Conservation (phyloP, 371 early-diverging fungal genomes). For the Mortierella sp. region DNA sequence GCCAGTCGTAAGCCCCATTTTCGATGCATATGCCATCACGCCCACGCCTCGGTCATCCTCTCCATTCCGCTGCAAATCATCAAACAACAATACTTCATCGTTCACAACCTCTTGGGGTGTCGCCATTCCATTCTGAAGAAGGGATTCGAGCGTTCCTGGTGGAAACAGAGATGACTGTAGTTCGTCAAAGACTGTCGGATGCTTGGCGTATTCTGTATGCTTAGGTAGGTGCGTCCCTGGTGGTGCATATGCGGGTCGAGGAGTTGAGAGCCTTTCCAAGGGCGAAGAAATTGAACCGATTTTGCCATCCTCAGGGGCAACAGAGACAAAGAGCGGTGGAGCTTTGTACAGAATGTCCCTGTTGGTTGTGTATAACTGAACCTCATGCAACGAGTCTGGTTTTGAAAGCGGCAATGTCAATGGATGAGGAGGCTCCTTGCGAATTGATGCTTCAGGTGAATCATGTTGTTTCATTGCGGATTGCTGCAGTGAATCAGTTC, state of each 20-base stretch:
- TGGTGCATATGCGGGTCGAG: slow-evolving; percentile 17
- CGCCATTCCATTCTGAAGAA: slow-evolving; percentile 31
- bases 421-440: slow-evolving; percentile 17
- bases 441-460: background rate
- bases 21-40: slow-evolving; percentile 19
- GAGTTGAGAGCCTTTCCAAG: slow-evolving; percentile 14
- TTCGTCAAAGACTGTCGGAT: slow-evolving; percentile 48
- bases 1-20: slow-evolving; percentile 25
- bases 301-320: slow-evolving; percentile 14
- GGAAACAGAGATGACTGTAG: slow-evolving; percentile 47
- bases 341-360: slow-evolving; percentile 54
- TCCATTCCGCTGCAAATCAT: slow-evolving; percentile 4
- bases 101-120: slow-evolving; percentile 44
- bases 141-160: slow-evolving; percentile 38
- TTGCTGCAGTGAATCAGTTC: background rate
- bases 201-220: slow-evolving; percentile 47
- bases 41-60: slow-evolving; percentile 8
- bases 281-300: slow-evolving; percentile 3
- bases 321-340: slow-evolving; percentile 28
- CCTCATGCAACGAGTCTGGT: background rate
- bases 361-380: slow-evolving; percentile 11
- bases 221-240: slow-evolving; percentile 21
- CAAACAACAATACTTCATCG: slow-evolving; percentile 28
- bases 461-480: background rate
- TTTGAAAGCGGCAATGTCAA: slow-evolving; percentile 8